Evolutionary conservation across 2,329 filamentous ascomycete species (phyloP), one percentile per base, ranked within the genome.

Genomic region (Curvularia sp.): DNA sequence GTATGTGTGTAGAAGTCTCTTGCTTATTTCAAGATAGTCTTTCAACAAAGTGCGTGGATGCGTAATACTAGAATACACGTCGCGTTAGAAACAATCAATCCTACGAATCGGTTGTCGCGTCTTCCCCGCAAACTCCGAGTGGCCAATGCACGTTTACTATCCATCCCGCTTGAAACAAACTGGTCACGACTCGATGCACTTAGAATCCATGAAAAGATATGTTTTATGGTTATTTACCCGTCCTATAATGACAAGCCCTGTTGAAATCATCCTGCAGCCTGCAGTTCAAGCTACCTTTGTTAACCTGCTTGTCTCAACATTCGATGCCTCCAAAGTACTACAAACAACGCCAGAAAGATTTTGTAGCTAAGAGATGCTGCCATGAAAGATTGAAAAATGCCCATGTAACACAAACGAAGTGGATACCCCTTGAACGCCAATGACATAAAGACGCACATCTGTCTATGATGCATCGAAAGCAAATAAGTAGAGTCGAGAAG

Each of bases 401-500:
- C 28, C 35, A 43, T 20, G 33, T 47, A 28, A 38, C 35, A 61
- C 33, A 47, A 33, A 63, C 43, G 41, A 49, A 53, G 22, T 57
- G 47, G 24, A 64, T 55, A 48, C 48, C 60, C 53, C 55, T 54
- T 26, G 41, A 70, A 68, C 68, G 67, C 68, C 68, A 55, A 49
- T 65, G 58, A 59, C 49, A 56, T 62, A 61, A 62, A 57, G 57
- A 55, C 42, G 50, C 58, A 61, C 50, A 54, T 62, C 42, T 57
- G 52, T 67, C 60, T 66, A 68, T 61, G 59, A 52, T 64, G 56
- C 53, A 48, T 57, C 44, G 8, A 49, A 53, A 55, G 43, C 58
- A 55, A 76, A 75, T 57, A 70, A 75, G 70, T 71, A 73, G 62
- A 69, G 61, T 55, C 62, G 64, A 65, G 70, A 71, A 53, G 44